phyloP scores from a whole-genome alignment of 352 stramenopile genomes.

The Globisporangium canariense region DNA sequence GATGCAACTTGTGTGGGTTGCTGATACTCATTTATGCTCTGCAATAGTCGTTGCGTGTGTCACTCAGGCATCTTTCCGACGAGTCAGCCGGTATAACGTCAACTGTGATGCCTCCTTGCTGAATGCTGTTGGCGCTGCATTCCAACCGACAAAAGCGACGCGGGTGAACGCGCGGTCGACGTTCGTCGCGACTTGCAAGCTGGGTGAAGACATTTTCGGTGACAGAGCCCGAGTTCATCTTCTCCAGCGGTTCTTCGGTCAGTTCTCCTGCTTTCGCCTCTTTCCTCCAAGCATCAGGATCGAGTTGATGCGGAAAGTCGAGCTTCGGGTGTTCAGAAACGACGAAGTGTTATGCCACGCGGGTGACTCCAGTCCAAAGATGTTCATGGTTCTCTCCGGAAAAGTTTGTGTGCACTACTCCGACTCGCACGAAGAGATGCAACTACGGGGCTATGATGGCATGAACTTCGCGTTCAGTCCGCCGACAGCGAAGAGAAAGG shows the following conservation, averaged over 20 bases:
- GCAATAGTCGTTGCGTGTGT: slow-evolving; percentile 31
- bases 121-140: slow-evolving; percentile 18
- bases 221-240: neutral
- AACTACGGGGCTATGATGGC: slow-evolving; percentile 11
- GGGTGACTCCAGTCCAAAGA: slow-evolving; percentile 14
- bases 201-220: slow-evolving; percentile 1
- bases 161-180: slow-evolving; percentile 13
- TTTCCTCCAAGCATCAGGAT: slow-evolving; percentile 26
- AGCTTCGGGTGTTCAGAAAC: slow-evolving; percentile 24
- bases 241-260: slow-evolving; percentile 28
- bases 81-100: slow-evolving; percentile 35
- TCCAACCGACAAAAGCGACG: slow-evolving; percentile 8
- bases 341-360: slow-evolving; percentile 28
- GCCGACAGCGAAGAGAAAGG: neutral
- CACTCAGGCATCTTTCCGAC: slow-evolving; percentile 36
- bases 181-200: slow-evolving; percentile 7
- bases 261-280: slow-evolving; percentile 39
- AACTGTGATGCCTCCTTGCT: slow-evolving; percentile 24
- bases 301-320: slow-evolving; percentile 29
- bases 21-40: neutral
- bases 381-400: slow-evolving; percentile 42
- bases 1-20: neutral
- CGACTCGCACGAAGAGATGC: slow-evolving; percentile 15
- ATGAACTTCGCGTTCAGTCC: slow-evolving; percentile 11
- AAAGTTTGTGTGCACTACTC: slow-evolving; percentile 32